Conservation (phyloP, 192 early-diverging fungal genomes). For the Rhizophagus clarus region DNA sequence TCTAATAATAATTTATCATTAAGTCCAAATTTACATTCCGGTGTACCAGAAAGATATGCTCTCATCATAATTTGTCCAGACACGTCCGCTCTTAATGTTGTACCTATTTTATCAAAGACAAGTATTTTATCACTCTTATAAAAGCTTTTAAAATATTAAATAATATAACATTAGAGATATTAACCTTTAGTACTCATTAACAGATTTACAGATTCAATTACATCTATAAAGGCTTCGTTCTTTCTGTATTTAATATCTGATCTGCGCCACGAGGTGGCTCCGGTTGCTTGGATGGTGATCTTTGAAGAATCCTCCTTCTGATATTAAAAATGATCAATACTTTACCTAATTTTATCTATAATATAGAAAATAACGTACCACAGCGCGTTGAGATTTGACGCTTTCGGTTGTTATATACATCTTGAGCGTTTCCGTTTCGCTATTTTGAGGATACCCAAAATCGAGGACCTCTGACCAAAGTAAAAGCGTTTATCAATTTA, state of each 20-base stretch:
- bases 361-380: conserved; percentile 35
- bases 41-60: conserved; percentile 94
- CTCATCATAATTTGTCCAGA: conserved; percentile 91
- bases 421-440: conserved; percentile 80
- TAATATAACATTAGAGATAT: not conserved
- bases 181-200: conserved; percentile 70
- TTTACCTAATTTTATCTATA: not conserved
- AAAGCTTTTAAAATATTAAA: not conserved
- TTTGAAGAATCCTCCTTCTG: conserved; percentile 61
- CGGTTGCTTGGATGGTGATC: conserved; percentile 96
- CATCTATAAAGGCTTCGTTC: conserved; percentile 98
- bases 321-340: conserved; percentile 9
- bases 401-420: conserved; percentile 87
- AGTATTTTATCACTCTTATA: not conserved
- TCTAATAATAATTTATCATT: conserved; percentile 94
- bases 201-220: conserved; percentile 96
- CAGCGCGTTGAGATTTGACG: conserved; percentile 72
- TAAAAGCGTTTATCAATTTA: conserved; percentile 8
- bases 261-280: conserved; percentile 89
- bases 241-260: conserved; percentile 95
- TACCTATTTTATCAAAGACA: conserved; percentile 50
- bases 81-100: conserved; percentile 86
- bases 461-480: conserved; percentile 69
- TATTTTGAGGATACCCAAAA: conserved; percentile 88
- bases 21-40: conserved; percentile 96